Conservation (phyloP, 345 rosid genomes). For the Nasturtium officinale region DNA sequence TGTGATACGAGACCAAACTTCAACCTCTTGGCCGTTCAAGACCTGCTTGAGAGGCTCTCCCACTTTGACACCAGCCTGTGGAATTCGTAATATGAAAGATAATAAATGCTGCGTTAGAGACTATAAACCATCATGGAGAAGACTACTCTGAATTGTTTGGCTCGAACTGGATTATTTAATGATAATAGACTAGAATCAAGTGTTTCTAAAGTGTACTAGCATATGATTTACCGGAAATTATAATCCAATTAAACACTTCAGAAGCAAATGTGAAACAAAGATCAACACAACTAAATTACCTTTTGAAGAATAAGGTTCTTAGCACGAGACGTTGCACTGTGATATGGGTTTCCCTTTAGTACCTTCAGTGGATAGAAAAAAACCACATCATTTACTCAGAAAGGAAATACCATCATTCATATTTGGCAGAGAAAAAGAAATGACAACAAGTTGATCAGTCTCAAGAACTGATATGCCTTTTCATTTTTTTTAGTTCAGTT, state of each 20-base stretch:
- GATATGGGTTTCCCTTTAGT: conserved; percentile 92
- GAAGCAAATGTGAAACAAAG: conserved; percentile 13
- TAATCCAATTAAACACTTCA: neutral
- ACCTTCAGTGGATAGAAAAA: conserved; percentile 49
- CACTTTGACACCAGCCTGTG: conserved; percentile 74
- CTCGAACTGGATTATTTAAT: neutral
- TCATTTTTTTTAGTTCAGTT: neutral
- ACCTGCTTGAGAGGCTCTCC: conserved; percentile 64
- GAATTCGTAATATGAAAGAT: conserved; percentile 29
- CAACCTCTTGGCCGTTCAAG: conserved; percentile 90
- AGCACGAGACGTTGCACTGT: conserved; percentile 89
- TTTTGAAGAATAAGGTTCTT: conserved; percentile 75
- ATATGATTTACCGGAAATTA: neutral
- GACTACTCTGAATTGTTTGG: neutral
- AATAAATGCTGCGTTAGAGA: conserved; percentile 12
- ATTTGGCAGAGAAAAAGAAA: neutral
- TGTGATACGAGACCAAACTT: conserved; percentile 82
- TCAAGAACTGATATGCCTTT: neutral
- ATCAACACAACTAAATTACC: conserved; percentile 38
- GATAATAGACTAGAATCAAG: neutral
- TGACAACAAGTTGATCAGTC: conserved; percentile 1
- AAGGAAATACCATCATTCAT: neutral
- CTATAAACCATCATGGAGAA: conserved; percentile 19
- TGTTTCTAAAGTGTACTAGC: neutral
- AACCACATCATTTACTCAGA: neutral